Conservation (phyloP, 2,329 filamentous ascomycete species). For the Grosmannia clavigera region DNA sequence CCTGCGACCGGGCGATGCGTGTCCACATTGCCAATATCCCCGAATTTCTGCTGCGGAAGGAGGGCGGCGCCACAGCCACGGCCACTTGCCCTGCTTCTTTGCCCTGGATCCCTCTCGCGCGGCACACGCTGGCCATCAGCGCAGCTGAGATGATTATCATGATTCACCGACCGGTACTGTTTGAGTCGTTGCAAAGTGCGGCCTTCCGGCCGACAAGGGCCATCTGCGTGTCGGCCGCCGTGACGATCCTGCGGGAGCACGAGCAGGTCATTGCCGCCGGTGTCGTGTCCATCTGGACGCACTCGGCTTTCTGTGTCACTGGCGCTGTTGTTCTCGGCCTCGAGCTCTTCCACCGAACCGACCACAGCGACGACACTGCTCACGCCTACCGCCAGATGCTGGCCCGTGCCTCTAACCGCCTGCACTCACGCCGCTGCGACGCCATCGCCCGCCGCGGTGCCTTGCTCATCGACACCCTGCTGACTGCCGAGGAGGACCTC, state of each 20-base stretch:
- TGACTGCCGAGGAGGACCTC: slow-evolving; percentile 13
- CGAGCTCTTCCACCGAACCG: slow-evolving; percentile 12
- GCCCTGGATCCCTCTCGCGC: slow-evolving; percentile 20
- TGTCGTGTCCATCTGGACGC: slow-evolving; percentile 14
- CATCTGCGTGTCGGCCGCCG: slow-evolving; percentile 22
- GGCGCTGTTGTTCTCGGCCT: slow-evolving; percentile 13
- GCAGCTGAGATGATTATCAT: slow-evolving; percentile 26
- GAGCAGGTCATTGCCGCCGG: slow-evolving; percentile 8
- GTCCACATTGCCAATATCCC: slow-evolving; percentile 19
- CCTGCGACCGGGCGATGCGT: slow-evolving; percentile 19
- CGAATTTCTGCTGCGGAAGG: slow-evolving; percentile 17
- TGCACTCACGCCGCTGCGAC: slow-evolving; percentile 9
- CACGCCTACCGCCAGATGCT: slow-evolving; percentile 10
- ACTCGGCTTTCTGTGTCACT: slow-evolving; percentile 15
- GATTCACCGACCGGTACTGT: slow-evolving; percentile 23
- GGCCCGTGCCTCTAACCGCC: slow-evolving; percentile 5
- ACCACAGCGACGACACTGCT: slow-evolving; percentile 10
- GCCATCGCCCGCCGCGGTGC: slow-evolving; percentile 11
- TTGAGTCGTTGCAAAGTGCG: slow-evolving; percentile 17
- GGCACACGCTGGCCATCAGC: slow-evolving; percentile 23
- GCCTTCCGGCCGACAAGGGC: slow-evolving; percentile 17
- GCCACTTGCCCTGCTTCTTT: neutral
- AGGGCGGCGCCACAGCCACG: slow-evolving; percentile 6
- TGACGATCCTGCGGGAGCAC: slow-evolving; percentile 19
- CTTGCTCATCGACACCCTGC: slow-evolving; percentile 10